phyloP scores from a whole-genome alignment of 202 grass and related monocot species.

The Zizania palustris region DNA sequence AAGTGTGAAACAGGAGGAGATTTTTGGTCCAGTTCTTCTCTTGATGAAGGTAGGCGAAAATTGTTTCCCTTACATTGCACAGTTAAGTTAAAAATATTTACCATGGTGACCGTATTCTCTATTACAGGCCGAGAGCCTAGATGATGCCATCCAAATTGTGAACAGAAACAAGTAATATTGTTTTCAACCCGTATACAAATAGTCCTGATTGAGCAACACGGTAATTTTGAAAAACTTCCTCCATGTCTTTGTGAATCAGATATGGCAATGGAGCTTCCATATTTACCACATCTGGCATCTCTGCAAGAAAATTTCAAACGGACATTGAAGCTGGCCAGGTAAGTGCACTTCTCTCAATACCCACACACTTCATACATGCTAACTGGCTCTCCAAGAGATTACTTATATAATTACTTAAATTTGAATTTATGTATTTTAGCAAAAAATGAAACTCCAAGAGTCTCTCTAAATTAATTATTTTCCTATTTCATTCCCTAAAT shows the following conservation, averaged over 20 bases:
- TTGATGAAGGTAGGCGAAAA: conserved; percentile 78
- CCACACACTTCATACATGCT: too few relatives aligned
- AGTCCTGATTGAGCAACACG: conserved; percentile 1
- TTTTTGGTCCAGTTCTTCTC: conserved; percentile 95
- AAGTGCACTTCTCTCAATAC: neutral
- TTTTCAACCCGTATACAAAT: neutral
- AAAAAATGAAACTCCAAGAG: too few relatives aligned
- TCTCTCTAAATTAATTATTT: too few relatives aligned
- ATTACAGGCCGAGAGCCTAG: conserved; percentile 81
- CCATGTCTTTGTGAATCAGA: conserved; percentile 42
- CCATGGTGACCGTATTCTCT: neutral
- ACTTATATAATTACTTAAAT: too few relatives aligned
- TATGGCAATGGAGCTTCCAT: conserved; percentile 96
- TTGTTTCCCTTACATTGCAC: neutral
- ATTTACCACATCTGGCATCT: conserved; percentile 87
- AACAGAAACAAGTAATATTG: conserved; percentile 82
- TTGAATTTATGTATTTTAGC: too few relatives aligned
- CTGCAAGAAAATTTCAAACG: conserved; percentile 85
- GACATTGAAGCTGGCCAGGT: conserved; percentile 98
- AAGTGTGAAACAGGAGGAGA: conserved; percentile 83
- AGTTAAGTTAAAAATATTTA: neutral
- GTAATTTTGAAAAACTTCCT: neutral
- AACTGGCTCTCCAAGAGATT: too few relatives aligned
- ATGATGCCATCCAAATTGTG: conserved; percentile 87
- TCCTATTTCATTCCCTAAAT: too few relatives aligned